phyloP scores from a whole-genome alignment of 2,329 filamentous ascomycete genomes.

The Colletotrichum gigasporum region DNA sequence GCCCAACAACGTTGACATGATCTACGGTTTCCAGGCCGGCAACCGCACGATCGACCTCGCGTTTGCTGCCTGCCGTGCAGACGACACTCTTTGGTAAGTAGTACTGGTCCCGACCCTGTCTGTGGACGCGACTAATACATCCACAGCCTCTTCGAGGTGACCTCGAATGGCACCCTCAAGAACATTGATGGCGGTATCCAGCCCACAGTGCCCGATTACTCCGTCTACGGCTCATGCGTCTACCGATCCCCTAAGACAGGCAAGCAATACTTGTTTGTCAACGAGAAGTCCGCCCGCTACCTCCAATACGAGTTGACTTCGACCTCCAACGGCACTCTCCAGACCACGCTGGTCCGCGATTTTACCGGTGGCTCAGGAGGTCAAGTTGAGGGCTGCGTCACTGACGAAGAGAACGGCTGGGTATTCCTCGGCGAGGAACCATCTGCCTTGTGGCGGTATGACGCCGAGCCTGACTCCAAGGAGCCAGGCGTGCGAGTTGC shows the following conservation, averaged over 20 bases:
- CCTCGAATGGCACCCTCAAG: constrained; percentile 52
- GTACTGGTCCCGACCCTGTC: accelerated
- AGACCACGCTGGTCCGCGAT: constrained; percentile 57
- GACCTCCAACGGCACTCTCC: constrained; percentile 49
- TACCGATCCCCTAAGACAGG: constrained; percentile 57
- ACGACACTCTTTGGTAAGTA: constrained; percentile 62
- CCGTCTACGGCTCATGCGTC: constrained; percentile 61
- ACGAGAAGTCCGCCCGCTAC: constrained; percentile 62
- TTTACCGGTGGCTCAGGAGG: constrained; percentile 61
- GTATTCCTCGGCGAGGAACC: constrained; percentile 63
- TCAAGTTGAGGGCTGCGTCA: constrained; percentile 64
- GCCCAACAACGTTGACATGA: constrained; percentile 64
- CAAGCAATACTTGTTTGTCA: constrained; percentile 64
- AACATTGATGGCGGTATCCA: constrained; percentile 56
- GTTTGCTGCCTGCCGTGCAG: constrained; percentile 59
- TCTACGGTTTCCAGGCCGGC: constrained; percentile 57
- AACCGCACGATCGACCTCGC: constrained; percentile 55
- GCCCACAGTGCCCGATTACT: constrained; percentile 53
- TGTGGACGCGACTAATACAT: neutral
- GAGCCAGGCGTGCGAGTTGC: constrained; percentile 47
- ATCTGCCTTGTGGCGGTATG: constrained; percentile 61
- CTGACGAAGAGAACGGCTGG: constrained; percentile 60
- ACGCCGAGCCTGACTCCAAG: constrained; percentile 56
- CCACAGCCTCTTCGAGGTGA: constrained; percentile 58
- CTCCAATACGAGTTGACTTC: constrained; percentile 61